Evolutionary conservation across 2,329 filamentous ascomycete species (phyloP), one percentile per base, ranked within the genome.

Genomic region (Talaromyces funiculosus): DNA sequence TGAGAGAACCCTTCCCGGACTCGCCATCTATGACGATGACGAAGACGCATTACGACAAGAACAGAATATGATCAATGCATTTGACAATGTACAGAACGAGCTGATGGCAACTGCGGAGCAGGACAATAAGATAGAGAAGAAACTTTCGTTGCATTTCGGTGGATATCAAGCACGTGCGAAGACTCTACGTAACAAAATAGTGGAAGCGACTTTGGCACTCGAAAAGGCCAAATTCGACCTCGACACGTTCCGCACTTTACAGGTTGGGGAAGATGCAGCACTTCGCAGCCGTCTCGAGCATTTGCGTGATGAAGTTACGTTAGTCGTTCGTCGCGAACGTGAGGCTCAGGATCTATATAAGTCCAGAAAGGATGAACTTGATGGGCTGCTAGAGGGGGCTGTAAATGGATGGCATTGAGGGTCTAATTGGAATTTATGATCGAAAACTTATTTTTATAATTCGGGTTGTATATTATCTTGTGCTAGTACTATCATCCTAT

Each of bases 111-210:
- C 86, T 0, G 94, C 92, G 2, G 87, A 93, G 67, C 84, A 87
- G 61, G 90, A 90, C 58, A 90, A 91, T 71, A 95, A 93, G 75
- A 80, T 96, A 1, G 92, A 97, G 76, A 96, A 96, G 83, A 97
- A 94, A 76, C 84, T 99, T n/a, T 81, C 82, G 0, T 81, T 96
- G 58, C 88, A 94, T 68, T 85, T 96, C 2, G 92, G 92, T 24
- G 94, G 94, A 14, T 99, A 99, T 76, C 87, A 92, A 72, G 87
- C 92, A 67, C 88, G 94, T 33, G 86, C 90, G 35, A 92, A 92
- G 74, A 86, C 85, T 67, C 82, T 99, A 26, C 84, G 86, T 22
- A 83, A 86, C 62, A 97, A 96, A 78, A 90, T 95, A 64, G 75
- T 77, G 18, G 89, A 92, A 65, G 90, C 91, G 1, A 84, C 86